Evolutionary conservation across 108 stramenopile species (phyloP).

Genomic region (Phaeodactylum tricornutum): DNA sequence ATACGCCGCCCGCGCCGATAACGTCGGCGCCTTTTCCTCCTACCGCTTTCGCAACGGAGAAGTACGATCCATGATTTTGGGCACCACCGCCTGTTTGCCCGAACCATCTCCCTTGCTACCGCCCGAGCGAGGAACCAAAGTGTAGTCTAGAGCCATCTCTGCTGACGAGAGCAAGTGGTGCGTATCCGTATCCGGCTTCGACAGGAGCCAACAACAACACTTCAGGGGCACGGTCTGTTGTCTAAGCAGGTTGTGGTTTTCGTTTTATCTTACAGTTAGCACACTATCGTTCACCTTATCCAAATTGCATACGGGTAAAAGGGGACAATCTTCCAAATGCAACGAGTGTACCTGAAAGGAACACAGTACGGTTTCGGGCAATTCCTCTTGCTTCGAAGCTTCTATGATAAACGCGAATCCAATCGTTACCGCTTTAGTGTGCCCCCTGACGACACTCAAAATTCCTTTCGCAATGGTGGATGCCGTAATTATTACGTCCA

Average conservation of each 20-base stretch:
- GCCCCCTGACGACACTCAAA: conserved; percentile 80
- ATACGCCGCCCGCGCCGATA: conserved; percentile 52
- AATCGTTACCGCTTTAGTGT: conserved; percentile 65
- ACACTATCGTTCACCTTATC: no score
- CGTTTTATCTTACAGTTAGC: no score
- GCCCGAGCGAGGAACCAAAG: conserved; percentile 25
- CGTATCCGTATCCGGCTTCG: no score
- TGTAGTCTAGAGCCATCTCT: conserved; percentile 8
- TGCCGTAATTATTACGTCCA: conserved; percentile 76
- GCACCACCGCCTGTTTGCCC: conserved; percentile 30
- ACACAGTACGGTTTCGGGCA: conserved; percentile 79
- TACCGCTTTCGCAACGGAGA: conserved; percentile 83
- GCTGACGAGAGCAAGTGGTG: no score
- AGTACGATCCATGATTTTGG: conserved; percentile 47
- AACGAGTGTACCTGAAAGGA: conserved; percentile 69
- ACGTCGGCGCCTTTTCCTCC: conserved; percentile 66
- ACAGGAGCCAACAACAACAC: no score
- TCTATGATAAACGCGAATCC: conserved; percentile 88
- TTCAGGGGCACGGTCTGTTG: no score
- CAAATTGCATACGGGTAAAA: conserved; percentile 34
- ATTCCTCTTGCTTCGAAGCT: conserved; percentile 58
- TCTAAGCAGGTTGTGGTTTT: no score
- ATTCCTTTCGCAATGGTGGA: conserved; percentile 81
- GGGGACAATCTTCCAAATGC: conserved; percentile 72
- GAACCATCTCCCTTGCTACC: conserved; percentile 31